These are phyloP conservation scores for Suhomyces bolitotheri DNA, from an alignment of 1,139 yeast species.

Conservation along the genomic window DNA sequence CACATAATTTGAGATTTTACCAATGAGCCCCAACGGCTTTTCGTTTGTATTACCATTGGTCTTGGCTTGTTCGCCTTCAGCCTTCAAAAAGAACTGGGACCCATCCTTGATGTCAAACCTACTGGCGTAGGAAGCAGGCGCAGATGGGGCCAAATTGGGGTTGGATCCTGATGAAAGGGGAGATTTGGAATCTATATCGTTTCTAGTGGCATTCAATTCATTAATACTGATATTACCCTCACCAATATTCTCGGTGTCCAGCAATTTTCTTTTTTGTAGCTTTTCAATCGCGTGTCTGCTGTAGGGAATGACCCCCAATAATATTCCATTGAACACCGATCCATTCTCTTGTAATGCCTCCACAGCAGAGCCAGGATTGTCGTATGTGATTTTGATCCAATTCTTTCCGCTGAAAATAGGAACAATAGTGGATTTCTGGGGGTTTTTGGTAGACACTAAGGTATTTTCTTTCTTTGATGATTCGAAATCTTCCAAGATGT, in stretches of 20 bases:
- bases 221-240: conserved; percentile 24
- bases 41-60: conserved; percentile 18
- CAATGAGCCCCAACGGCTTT: conserved; percentile 38
- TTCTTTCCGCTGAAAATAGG: conserved; percentile 84
- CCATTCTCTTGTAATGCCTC: conserved; percentile 88
- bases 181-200: conserved; percentile 2
- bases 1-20: conserved; percentile 37
- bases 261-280: conserved; percentile 55
- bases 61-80: conserved; percentile 19
- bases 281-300: conserved; percentile 61
- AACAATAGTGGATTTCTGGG: conserved; percentile 19
- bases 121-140: conserved; percentile 19
- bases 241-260: conserved; percentile 59
- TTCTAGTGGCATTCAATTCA: conserved; percentile 6
- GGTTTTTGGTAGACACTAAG: conserved; percentile 9
- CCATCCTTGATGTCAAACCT: conserved; percentile 46
- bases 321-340: conserved; percentile 62
- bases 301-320: conserved; percentile 78
- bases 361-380: conserved; percentile 70
- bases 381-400: conserved; percentile 88
- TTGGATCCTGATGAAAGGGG: conserved; percentile 1
- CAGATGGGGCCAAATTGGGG: background rate
- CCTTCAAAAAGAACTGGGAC: conserved; percentile 37
- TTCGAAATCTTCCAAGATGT: conserved; percentile 73
- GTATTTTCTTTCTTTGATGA: conserved; percentile 21